Evolutionary conservation across 1,139 yeast species (phyloP), one percentile per base, ranked within the genome.

Genomic region (Scheffersomyces segobiensis): DNA sequence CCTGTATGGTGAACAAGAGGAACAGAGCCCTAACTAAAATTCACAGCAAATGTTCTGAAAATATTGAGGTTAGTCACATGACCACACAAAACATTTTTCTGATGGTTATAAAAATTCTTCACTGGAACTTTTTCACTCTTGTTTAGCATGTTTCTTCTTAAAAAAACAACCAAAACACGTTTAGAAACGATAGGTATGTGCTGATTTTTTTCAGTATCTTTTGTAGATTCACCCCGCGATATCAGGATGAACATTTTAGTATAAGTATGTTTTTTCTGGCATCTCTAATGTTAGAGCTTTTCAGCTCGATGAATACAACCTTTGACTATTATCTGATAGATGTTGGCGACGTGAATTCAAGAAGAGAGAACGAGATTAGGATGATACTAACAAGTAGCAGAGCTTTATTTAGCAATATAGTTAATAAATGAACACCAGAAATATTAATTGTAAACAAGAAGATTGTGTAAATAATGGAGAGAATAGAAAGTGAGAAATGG

Each of bases 221-320:
- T 7, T 32, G 42, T 32, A 14, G 42, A 32, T 5, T 32, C 42
- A 32, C 42, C 17, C 42, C 42, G 42, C 42, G 42, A 32, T 21
- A 50, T 21, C 64, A 74, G 76, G 83, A 80, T 78, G 83, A 79
- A 73, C 69, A 60, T 66, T 72, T 73, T 68, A 68, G 68, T 62
- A 64, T 62, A 47, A 57, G 59, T 75, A 77, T 79, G 83, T 84
- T 84, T 84, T 82, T 84, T 85, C 88, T 85, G 88, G 88, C 88
- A 85, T 84, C 88, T 85, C 88, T 84, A 85, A 84, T 85, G 85
- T 84, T 84, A 85, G 87, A 72, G 83, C 85, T 76, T 70, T 68
- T 69, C 74, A 73, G 84, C 80, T 82, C 87, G 77, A 82, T 84
- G 88, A 84, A 76, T 84, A 78, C 83, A 84, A 82, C 83, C 73